phyloP scores from a whole-genome alignment of 352 stramenopile genomes.

The Phytophthora syringae region DNA sequence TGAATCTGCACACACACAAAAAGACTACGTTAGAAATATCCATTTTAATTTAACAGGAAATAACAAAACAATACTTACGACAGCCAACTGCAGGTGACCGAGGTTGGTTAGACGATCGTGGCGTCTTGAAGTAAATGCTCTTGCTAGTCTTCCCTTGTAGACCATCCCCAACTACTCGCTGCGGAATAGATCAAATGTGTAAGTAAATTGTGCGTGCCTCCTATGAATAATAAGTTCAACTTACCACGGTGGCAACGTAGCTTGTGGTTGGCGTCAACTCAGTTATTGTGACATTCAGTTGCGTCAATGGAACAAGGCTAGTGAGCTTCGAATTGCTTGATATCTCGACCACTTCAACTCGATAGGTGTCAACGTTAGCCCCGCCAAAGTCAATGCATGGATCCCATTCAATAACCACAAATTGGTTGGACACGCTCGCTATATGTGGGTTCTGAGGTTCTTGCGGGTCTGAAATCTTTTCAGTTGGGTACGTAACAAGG shows the following conservation, averaged over 20 bases:
- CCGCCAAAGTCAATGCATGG: slow-evolving; percentile 55
- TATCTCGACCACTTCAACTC: slow-evolving; percentile 28
- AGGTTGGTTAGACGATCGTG: slow-evolving; percentile 41
- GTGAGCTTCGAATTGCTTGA: not conserved
- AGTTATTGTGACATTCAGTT: slow-evolving; percentile 29
- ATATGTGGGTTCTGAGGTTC: slow-evolving; percentile 39
- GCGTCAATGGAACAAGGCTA: slow-evolving; percentile 16
- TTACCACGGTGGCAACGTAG: slow-evolving; percentile 60
- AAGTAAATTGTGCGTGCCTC: not conserved
- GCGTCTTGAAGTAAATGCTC: slow-evolving; percentile 50
- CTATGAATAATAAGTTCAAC: slow-evolving; percentile 8
- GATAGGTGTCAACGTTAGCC: slow-evolving; percentile 47
- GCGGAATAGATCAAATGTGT: not conserved
- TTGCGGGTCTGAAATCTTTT: slow-evolving; percentile 31
- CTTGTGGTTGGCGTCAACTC: slow-evolving; percentile 30
- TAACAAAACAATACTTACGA: slow-evolving; percentile 39
- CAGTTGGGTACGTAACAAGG: slow-evolving; percentile 29
- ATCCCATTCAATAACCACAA: slow-evolving; percentile 44
- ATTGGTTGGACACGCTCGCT: slow-evolving; percentile 18
- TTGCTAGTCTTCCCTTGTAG: slow-evolving; percentile 42
- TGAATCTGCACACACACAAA: slow-evolving; percentile 35
- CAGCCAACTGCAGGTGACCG: slow-evolving; percentile 52
- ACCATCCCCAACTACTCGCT: slow-evolving; percentile 40
- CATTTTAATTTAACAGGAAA: too few species aligned
- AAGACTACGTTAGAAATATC: too few species aligned